A percentile compares a stretch with the other conserved stretches of the same genome.
These are phyloP conservation scores for Fusarium subtropicale DNA, from an alignment of 2,329 filamentous ascomycete genomes.

Conservation along the genomic window DNA sequence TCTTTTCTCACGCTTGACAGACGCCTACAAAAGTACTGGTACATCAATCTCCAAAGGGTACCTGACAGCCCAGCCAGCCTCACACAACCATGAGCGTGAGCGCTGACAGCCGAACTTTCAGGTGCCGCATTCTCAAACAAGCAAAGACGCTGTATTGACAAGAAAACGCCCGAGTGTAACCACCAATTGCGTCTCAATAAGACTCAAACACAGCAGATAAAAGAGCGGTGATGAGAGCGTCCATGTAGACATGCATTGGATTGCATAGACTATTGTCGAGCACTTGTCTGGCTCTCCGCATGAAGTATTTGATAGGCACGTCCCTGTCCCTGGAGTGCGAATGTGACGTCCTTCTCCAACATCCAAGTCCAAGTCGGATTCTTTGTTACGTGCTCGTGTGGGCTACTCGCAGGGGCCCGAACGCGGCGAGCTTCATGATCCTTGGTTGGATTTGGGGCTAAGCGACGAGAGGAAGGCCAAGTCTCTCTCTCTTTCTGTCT, in stretches of 20 bases:
- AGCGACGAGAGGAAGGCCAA: conserved; percentile 37
- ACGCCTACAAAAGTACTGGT: conserved; percentile 32
- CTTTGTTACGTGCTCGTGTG: conserved; percentile 45
- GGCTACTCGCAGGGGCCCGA: conserved; percentile 38
- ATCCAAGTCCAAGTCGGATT: conserved; percentile 27
- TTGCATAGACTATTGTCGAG: conserved; percentile 12
- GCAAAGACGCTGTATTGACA: conserved; percentile 20
- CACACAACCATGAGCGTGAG: conserved; percentile 17
- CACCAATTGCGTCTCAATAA: conserved; percentile 9
- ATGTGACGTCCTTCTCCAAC: conserved; percentile 43
- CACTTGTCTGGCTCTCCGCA: conserved; percentile 29
- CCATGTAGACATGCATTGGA: conserved; percentile 1
- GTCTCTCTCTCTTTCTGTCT: not conserved
- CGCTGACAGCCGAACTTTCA: conserved; percentile 27
- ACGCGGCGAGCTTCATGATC: conserved; percentile 39
- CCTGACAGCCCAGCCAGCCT: conserved; percentile 29
- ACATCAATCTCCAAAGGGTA: conserved; percentile 23
- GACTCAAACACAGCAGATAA: conserved; percentile 12
- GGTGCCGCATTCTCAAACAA: conserved; percentile 32
- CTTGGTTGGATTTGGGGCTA: conserved; percentile 39
- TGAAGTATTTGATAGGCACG: conserved; percentile 31
- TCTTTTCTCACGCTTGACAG: conserved; percentile 1
- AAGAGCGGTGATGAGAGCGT: conserved; percentile 36
- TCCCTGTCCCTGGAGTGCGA: conserved; percentile 22
- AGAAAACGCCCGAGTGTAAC: conserved; percentile 20